Evolutionary conservation across 306 rosid genomes (phyloP).

Genomic region (Adenanthera pavonina): DNA sequence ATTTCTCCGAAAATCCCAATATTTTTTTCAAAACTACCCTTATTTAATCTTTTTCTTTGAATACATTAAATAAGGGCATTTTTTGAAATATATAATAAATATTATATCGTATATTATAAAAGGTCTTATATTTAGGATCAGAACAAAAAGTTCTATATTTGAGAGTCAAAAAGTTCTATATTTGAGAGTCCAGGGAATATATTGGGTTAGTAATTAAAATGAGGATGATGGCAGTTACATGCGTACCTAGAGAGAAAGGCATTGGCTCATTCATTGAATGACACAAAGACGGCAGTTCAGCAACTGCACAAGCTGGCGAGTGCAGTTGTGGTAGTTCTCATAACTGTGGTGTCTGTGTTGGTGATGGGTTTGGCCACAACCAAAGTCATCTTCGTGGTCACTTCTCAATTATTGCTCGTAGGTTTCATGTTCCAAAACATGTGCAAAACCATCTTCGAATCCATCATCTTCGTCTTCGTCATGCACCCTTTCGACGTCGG

Average conservation of each 20-base stretch:
- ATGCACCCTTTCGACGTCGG: conserved; percentile 39
- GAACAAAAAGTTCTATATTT: too few relatives aligned
- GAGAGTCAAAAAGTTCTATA: too few relatives aligned
- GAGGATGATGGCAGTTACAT: conserved; percentile 6
- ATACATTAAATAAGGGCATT: too few relatives aligned
- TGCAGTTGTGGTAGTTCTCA: conserved; percentile 15
- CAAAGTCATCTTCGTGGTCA: conserved; percentile 27
- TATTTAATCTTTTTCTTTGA: too few relatives aligned
- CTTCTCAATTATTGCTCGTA: conserved; percentile 24
- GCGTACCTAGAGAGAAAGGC: conserved; percentile 35
- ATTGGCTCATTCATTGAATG: conserved; percentile 34
- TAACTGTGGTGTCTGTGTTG: conserved; percentile 15
- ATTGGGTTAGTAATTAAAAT: neutral
- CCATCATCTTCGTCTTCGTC: conserved; percentile 36
- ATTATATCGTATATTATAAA: too few relatives aligned
- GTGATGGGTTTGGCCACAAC: conserved; percentile 40
- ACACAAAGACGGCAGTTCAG: conserved; percentile 36
- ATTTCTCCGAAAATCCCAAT: too few relatives aligned
- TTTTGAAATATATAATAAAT: too few relatives aligned
- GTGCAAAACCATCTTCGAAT: conserved; percentile 37
- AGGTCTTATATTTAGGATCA: too few relatives aligned
- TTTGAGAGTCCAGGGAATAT: too few relatives aligned
- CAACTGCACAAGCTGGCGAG: conserved; percentile 36
- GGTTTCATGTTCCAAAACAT: conserved; percentile 29
- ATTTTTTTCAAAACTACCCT: too few relatives aligned